These are phyloP conservation scores for Cercophora scortea DNA, from an alignment of 495 filamentous ascomycete genomes.

Conservation along the genomic window DNA sequence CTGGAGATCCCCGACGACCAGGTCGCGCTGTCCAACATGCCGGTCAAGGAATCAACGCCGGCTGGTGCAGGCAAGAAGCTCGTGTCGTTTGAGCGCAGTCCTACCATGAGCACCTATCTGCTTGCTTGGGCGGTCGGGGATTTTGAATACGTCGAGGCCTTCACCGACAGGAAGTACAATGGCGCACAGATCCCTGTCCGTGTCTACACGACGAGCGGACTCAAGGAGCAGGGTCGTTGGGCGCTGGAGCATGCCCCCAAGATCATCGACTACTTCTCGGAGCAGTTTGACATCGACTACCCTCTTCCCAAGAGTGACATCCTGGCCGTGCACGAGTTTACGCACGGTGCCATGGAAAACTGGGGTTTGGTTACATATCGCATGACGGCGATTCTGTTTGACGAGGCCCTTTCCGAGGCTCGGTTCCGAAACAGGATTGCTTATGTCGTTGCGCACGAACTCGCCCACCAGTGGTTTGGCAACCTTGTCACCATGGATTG, in stretches of 20 bases:
- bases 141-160: slow-evolving; percentile 90
- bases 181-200: slow-evolving; percentile 85
- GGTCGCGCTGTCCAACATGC: slow-evolving; percentile 91
- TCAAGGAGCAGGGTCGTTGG: slow-evolving; percentile 80
- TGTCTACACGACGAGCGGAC: slow-evolving; percentile 86
- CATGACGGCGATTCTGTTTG: slow-evolving; percentile 85
- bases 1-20: slow-evolving; percentile 84
- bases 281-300: slow-evolving; percentile 91
- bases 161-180: slow-evolving; percentile 80
- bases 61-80: slow-evolving; percentile 59
- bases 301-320: slow-evolving; percentile 93
- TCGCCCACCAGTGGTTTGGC: slow-evolving; percentile 98
- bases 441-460: slow-evolving; percentile 89
- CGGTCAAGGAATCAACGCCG: slow-evolving; percentile 58
- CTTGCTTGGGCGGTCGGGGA: slow-evolving; percentile 95
- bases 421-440: slow-evolving; percentile 84
- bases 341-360: slow-evolving; percentile 58
- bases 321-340: slow-evolving; percentile 93
- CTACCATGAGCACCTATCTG: slow-evolving; percentile 96
- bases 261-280: slow-evolving; percentile 91
- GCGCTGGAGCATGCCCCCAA: slow-evolving; percentile 80
- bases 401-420: slow-evolving; percentile 82
- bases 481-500: slow-evolving; percentile 86
- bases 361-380: slow-evolving; percentile 97
- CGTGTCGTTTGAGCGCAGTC: slow-evolving; percentile 78